These are phyloP conservation scores for Pyricularia sp. DNA, from an alignment of 2,329 filamentous ascomycete genomes.

Conservation along the genomic window DNA sequence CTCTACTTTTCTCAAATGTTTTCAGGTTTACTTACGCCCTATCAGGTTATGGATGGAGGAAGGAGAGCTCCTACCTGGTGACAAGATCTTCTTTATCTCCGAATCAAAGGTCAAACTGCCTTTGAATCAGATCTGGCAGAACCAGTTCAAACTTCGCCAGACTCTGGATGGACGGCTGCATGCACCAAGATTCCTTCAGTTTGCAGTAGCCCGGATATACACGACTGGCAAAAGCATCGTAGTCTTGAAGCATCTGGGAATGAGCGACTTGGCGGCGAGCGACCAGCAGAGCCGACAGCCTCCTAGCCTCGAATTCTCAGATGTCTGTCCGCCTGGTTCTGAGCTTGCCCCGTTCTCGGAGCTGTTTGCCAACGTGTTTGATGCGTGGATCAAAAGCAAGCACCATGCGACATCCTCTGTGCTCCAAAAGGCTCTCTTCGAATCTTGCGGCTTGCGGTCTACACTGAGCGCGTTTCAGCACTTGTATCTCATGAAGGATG, in stretches of 20 bases:
- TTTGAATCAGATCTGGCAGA: constrained; percentile 62
- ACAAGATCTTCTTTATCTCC: constrained; percentile 69
- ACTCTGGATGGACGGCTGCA: constrained; percentile 51
- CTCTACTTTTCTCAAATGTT: constrained; percentile 68
- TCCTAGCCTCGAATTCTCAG: constrained; percentile 44
- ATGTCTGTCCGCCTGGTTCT: constrained; percentile 38
- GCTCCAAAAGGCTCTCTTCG: constrained; percentile 57
- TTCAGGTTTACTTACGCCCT: constrained; percentile 72
- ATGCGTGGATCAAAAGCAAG: constrained; percentile 67
- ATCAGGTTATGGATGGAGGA: constrained; percentile 78
- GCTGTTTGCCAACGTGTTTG: constrained; percentile 62
- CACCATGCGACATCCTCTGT: constrained; percentile 59
- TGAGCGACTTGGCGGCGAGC: constrained; percentile 29
- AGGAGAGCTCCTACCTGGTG: constrained; percentile 56
- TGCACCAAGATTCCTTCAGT: constrained; percentile 66
- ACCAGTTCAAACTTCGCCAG: constrained; percentile 59
- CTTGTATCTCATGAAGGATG: constrained; percentile 71
- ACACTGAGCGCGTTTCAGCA: constrained; percentile 58
- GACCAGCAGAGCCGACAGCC: constrained; percentile 23
- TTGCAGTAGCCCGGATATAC: constrained; percentile 64
- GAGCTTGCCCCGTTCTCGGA: constrained; percentile 62
- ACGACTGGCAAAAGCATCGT: constrained; percentile 83
- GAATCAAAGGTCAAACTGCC: constrained; percentile 47
- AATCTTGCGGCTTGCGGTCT: constrained; percentile 56
- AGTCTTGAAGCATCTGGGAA: constrained; percentile 65